Percentiles rank a stretch among this genome's conserved stretches.
These are phyloP conservation scores for Pythium diclinum DNA, from an alignment of 352 stramenopile species.

Conservation along the genomic window DNA sequence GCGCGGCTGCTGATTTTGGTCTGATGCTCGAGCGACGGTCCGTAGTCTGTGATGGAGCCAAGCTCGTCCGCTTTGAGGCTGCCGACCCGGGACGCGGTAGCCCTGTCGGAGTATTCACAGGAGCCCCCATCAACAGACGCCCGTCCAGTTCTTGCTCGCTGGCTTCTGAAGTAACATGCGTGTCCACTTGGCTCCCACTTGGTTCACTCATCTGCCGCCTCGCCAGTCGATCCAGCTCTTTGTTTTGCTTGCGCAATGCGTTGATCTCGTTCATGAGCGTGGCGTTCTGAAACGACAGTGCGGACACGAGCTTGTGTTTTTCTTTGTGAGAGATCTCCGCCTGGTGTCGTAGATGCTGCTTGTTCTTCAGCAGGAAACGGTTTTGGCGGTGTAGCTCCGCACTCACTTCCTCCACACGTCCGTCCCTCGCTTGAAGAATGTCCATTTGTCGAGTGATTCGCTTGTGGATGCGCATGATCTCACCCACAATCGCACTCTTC, in stretches of 20 bases:
- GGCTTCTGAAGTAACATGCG: neutral
- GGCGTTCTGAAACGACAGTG: constrained; percentile 67
- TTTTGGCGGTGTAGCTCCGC: constrained; percentile 74
- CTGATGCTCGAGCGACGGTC: constrained; percentile 17
- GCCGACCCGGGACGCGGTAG: constrained; percentile 2
- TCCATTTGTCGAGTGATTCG: constrained; percentile 50
- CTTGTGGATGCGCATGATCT: constrained; percentile 70
- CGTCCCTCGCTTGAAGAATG: constrained; percentile 45
- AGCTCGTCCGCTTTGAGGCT: neutral
- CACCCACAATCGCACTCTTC: constrained; percentile 55
- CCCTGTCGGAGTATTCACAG: neutral
- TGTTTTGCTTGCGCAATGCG: constrained; percentile 51
- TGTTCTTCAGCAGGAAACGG: constrained; percentile 66
- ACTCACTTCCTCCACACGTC: constrained; percentile 55
- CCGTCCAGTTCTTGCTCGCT: neutral
- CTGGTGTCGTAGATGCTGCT: constrained; percentile 63
- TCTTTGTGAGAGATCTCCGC: constrained; percentile 59
- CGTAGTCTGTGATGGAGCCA: constrained; percentile 2
- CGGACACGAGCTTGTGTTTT: constrained; percentile 67
- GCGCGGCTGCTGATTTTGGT: constrained; percentile 30
- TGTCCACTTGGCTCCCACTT: neutral
- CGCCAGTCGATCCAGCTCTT: constrained; percentile 55
- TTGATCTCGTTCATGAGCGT: constrained; percentile 69
- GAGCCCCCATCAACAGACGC: neutral
- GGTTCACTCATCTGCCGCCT: constrained; percentile 3